Percentiles rank a stretch among this genome's conserved stretches.
Evolutionary conservation across 2,329 filamentous ascomycete species (phyloP).

Genomic region (Leptographium procerum): DNA sequence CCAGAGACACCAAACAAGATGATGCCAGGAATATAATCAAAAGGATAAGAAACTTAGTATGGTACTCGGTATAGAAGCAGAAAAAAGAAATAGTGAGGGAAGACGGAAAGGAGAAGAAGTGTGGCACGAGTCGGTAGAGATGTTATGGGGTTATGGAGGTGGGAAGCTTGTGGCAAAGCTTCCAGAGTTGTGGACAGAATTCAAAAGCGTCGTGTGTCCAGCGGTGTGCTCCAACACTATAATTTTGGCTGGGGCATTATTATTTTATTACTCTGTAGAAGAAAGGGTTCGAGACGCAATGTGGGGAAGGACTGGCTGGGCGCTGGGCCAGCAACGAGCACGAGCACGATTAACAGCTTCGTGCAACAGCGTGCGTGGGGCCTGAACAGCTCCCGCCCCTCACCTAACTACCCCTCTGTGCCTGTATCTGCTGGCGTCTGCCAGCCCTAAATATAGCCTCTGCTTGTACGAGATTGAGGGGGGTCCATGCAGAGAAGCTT

Average conservation of each 20-base stretch:
- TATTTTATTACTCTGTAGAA: not conserved
- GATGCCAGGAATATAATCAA: not conserved
- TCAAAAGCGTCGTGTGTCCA: not conserved
- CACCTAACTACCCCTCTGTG: not conserved
- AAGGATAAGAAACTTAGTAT: too few species aligned
- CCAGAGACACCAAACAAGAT: not conserved
- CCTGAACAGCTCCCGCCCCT: not conserved
- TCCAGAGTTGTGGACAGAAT: constrained; percentile 2
- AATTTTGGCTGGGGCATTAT: not conserved
- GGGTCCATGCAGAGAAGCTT: not conserved
- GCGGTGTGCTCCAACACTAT: not conserved
- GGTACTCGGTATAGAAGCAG: not conserved
- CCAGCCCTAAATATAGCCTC: too few species aligned
- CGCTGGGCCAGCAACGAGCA: not conserved
- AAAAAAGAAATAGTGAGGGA: not conserved
- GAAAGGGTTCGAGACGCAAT: not conserved
- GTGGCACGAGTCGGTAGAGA: not conserved
- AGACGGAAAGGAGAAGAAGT: not conserved
- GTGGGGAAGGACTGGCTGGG: not conserved
- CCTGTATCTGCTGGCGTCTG: not conserved
- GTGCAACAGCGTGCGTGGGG: not conserved
- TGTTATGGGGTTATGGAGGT: not conserved
- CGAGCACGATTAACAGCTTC: not conserved
- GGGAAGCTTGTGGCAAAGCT: constrained; percentile 2
- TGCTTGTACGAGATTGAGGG: too few species aligned